Evolutionary conservation across 2,329 filamentous ascomycete species (phyloP), one percentile per base, ranked within the genome.

Genomic region (Trichoderma endophyticum): DNA sequence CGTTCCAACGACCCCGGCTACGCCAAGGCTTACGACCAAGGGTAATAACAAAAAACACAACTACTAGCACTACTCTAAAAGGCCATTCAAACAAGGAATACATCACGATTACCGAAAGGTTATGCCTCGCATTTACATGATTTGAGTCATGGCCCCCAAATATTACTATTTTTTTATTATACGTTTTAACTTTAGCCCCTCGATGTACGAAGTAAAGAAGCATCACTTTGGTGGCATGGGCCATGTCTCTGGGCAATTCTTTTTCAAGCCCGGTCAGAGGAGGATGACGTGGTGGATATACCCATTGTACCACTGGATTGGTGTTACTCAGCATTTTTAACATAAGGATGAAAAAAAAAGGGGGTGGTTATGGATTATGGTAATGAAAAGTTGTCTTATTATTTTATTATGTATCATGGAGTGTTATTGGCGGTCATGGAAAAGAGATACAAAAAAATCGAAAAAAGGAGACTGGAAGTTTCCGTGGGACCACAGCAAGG

Each of bases 221-320:
- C 66, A 61, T 59, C 57, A 28, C 57, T 69, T 26, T 61, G 39
- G 57, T 70, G 67, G 39, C 56, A 70, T 62, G 67, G 39, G 36
- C 57, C 67, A 62, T 70, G 67, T 70, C 39, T 54, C n/a, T 54
- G 67, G 57, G 67, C 39, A 34, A 24, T 32, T 51, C n/a, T n/a
- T 51, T 11, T 36, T 36, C 0, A 43, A 54, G 57, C 56, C 57
- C 67, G 9, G 64, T 72, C 71, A 8, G 71, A 48, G 48, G 57
- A 57, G 57, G 56, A 72, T 24, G 71, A 72, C 63, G 32, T 64
- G 56, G 65, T 70, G 65, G 67, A 70, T 70, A 70, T 72, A 70
- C 43, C 71, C 59, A 70, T 36, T 69, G 48, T 54, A 61, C 57
- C 71, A 64, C 36, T 72, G 71, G 57, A 72, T 72, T 63, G 48